Conservation (phyloP, 108 stramenopile species). For the Parietichytrium sp. region DNA sequence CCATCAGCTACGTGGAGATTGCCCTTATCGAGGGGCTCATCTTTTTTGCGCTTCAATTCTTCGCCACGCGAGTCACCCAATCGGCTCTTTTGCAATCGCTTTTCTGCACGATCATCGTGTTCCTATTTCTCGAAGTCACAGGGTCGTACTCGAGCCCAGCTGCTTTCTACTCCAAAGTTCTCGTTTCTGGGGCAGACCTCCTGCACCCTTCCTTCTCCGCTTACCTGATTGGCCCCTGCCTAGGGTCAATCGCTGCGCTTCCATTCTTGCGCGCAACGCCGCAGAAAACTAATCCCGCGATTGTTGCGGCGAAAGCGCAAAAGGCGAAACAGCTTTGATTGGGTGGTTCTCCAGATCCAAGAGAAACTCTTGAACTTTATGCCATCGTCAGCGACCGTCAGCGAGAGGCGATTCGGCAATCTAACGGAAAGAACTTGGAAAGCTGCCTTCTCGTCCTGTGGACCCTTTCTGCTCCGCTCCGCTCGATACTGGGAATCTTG, state of each 20-base stretch:
- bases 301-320: no score
- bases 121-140: neutral
- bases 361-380: no score
- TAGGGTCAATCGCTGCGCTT: neutral
- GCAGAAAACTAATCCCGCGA: no score
- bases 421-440: no score
- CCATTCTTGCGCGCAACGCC: neutral
- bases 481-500: no score
- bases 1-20: neutral
- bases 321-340: no score
- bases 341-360: no score
- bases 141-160: conserved; percentile 19
- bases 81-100: neutral
- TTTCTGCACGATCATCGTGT: neutral
- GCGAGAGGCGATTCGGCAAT: no score
- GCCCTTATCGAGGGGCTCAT: conserved; percentile 5
- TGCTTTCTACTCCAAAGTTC: neutral
- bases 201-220: neutral
- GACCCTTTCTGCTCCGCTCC: no score
- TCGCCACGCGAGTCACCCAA: neutral
- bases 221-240: conserved; percentile 3
- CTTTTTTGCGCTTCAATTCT: neutral
- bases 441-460: no score
- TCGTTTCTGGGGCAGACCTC: neutral
- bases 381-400: no score